phyloP scores from a whole-genome alignment of 2,329 filamentous ascomycete genomes.

The Eutypella sp. region DNA sequence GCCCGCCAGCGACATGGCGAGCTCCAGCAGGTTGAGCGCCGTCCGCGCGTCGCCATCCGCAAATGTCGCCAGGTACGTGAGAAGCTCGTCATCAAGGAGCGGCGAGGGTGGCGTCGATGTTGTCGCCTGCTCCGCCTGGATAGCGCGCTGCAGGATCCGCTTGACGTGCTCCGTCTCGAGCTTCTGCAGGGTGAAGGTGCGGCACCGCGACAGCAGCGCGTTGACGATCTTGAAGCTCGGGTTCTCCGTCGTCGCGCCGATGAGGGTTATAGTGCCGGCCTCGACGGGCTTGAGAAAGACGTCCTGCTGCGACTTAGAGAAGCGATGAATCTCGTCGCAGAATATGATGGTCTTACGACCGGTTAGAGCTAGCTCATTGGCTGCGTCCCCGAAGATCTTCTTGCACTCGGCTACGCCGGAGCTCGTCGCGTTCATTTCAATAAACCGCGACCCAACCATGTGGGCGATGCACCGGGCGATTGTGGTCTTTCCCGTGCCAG shows the following conservation, averaged over 20 bases:
- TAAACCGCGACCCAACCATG: slow-evolving; percentile 76
- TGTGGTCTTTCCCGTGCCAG: slow-evolving; percentile 82
- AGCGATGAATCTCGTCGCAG: slow-evolving; percentile 93
- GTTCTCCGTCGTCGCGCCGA: slow-evolving; percentile 96
- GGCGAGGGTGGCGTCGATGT: slow-evolving; percentile 35
- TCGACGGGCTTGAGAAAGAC: slow-evolving; percentile 92
- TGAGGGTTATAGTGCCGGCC: slow-evolving; percentile 81
- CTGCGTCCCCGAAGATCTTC: slow-evolving; percentile 82
- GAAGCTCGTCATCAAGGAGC: slow-evolving; percentile 70
- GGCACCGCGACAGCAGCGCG: slow-evolving; percentile 81
- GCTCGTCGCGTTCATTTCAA: slow-evolving; percentile 93
- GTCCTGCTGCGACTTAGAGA: slow-evolving; percentile 89
- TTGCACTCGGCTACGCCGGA: slow-evolving; percentile 87
- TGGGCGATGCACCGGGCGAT: slow-evolving; percentile 88
- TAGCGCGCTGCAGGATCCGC: slow-evolving; percentile 70
- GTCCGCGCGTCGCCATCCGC: slow-evolving; percentile 91
- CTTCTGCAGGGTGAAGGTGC: slow-evolving; percentile 81
- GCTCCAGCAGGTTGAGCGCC: slow-evolving; percentile 84
- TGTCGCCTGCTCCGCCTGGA: slow-evolving; percentile 52
- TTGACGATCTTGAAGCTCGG: slow-evolving; percentile 89
- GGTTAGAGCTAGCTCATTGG: slow-evolving; percentile 71
- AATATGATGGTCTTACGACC: slow-evolving; percentile 94
- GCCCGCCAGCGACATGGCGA: slow-evolving; percentile 73
- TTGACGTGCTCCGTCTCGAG: slow-evolving; percentile 68
- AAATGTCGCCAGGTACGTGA: slow-evolving; percentile 78